These are phyloP conservation scores for Jaapia argillacea DNA, from an alignment of 768 basidiomycete species.

Conservation along the genomic window DNA sequence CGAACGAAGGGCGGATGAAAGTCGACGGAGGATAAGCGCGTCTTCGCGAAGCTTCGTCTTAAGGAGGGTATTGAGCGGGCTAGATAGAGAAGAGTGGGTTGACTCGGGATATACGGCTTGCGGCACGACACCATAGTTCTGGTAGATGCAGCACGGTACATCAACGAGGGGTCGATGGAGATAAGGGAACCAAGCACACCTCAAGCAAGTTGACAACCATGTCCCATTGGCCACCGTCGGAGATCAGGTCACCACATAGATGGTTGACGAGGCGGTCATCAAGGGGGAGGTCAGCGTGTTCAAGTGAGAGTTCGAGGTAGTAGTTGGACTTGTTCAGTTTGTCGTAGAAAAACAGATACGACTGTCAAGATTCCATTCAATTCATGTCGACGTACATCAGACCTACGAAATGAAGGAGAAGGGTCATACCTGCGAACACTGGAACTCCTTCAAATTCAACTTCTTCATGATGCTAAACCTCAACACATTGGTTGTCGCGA, in stretches of 20 bases:
- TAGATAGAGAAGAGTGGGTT: constrained; percentile 65
- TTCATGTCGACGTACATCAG: neutral
- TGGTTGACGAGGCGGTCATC: constrained; percentile 78
- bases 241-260: constrained; percentile 69
- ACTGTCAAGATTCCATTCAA: constrained; percentile 26
- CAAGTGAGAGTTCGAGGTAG: constrained; percentile 81
- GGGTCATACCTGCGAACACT: constrained; percentile 72
- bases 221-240: constrained; percentile 94
- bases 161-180: neutral
- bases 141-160: constrained; percentile 7
- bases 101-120: constrained; percentile 80
- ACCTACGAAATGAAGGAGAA: too few species aligned
- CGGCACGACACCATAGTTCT: constrained; percentile 84
- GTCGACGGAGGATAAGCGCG: constrained; percentile 66
- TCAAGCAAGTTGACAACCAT: constrained; percentile 70
- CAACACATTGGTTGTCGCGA: constrained; percentile 83
- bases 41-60: constrained; percentile 91
- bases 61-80: constrained; percentile 66
- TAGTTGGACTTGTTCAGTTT: constrained; percentile 92
- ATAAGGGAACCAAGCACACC: constrained; percentile 21
- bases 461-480: constrained; percentile 80
- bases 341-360: constrained; percentile 94
- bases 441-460: constrained; percentile 79
- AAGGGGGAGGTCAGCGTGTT: constrained; percentile 68
- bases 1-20: constrained; percentile 43